phyloP scores from a whole-genome alignment of 140 eudicot genomes.

The Oenanthe javanica region DNA sequence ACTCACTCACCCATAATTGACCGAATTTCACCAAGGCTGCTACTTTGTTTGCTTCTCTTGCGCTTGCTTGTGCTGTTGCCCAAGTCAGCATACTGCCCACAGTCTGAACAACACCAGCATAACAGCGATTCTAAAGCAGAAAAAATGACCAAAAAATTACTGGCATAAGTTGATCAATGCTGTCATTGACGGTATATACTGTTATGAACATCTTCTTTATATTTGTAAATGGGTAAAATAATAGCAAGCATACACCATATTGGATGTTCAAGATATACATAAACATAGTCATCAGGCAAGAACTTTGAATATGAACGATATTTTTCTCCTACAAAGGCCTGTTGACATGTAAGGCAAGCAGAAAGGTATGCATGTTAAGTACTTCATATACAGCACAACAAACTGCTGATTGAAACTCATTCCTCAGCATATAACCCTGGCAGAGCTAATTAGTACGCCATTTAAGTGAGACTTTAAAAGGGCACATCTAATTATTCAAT shows the following conservation, averaged over 20 bases:
- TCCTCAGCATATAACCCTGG: neutral
- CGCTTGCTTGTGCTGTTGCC: neutral
- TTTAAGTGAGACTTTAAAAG: neutral
- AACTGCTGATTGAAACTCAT: neutral
- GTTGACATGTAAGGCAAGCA: neutral
- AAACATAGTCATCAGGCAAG: neutral
- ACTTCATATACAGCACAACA: neutral
- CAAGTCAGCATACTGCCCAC: neutral
- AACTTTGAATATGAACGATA: neutral
- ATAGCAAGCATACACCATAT: neutral
- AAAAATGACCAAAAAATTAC: neutral
- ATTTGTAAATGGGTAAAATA: neutral
- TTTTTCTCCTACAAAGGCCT: neutral
- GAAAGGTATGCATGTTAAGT: neutral
- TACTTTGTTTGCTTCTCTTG: neutral
- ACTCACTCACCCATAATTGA: neutral
- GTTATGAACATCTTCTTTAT: neutral
- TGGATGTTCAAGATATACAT: neutral
- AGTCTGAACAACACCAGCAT: neutral
- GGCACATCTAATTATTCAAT: neutral
- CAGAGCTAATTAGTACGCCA: neutral
- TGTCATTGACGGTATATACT: neutral
- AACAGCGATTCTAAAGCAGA: neutral
- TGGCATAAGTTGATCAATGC: neutral
- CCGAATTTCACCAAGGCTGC: neutral